phyloP scores from a whole-genome alignment of 371 early-diverging fungal species.

The Mucor indicus region DNA sequence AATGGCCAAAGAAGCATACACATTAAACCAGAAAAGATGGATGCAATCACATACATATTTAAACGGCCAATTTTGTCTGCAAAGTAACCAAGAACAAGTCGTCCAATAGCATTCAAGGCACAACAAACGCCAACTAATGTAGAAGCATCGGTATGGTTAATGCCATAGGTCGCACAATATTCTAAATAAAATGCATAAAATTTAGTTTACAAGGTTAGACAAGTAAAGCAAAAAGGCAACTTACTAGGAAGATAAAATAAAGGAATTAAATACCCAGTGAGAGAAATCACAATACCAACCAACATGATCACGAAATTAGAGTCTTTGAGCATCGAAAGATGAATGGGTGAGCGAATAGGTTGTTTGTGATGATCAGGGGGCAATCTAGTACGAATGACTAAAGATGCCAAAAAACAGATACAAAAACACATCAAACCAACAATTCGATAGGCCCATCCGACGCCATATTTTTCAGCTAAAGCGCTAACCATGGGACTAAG shows the following conservation, averaged over 20 bases:
- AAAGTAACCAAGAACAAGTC: conserved; percentile 60
- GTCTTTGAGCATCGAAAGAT: conserved; percentile 21
- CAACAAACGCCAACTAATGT: conserved; percentile 29
- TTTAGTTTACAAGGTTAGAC: not conserved
- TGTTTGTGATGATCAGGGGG: conserved; percentile 17
- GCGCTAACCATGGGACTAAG: conserved; percentile 47
- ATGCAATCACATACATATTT: conserved; percentile 25
- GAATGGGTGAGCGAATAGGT: conserved; percentile 24
- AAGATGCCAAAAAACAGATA: conserved; percentile 25
- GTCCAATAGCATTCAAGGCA: conserved; percentile 56
- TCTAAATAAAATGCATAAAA: conserved; percentile 10
- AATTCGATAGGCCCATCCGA: conserved; percentile 38
- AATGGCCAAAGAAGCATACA: conserved; percentile 58
- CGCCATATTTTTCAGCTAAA: conserved; percentile 26
- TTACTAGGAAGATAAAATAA: conserved; percentile 39
- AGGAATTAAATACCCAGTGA: conserved; percentile 35
- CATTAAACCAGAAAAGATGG: conserved; percentile 28
- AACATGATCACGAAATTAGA: conserved; percentile 29
- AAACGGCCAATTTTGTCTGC: conserved; percentile 67
- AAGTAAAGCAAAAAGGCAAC: not conserved
- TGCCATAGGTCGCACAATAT: conserved; percentile 24
- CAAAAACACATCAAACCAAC: conserved; percentile 36
- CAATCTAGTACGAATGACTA: conserved; percentile 31
- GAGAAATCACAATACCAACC: conserved; percentile 26
- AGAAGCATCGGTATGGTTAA: conserved; percentile 17